Percentiles rank a stretch among this genome's conserved stretches.
These are phyloP conservation scores for Trypanosoma caninum DNA, from an alignment of 208 protist genomes.

Conservation along the genomic window DNA sequence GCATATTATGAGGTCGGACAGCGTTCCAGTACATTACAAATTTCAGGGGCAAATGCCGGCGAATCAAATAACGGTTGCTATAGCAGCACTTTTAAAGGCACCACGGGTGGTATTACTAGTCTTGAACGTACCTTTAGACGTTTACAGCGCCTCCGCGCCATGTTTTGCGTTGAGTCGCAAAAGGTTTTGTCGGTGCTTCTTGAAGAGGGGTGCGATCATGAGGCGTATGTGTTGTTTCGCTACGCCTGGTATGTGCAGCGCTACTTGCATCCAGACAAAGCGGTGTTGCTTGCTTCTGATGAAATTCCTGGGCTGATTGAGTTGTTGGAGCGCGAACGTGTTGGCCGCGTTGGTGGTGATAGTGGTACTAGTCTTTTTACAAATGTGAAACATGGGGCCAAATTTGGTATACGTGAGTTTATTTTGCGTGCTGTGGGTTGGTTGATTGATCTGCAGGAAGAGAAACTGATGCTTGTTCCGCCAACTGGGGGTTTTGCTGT, in stretches of 20 bases:
- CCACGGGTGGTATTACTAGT: background rate
- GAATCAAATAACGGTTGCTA: background rate
- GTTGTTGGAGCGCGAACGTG: constrained; percentile 13
- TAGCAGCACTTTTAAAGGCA: background rate
- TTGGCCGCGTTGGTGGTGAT: no score
- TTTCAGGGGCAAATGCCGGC: background rate
- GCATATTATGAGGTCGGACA: constrained; percentile 2
- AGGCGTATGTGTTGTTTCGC: constrained; percentile 58
- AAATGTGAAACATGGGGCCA: background rate
- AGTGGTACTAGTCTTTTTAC: background rate
- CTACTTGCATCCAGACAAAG: constrained; percentile 28
- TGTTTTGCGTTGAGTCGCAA: constrained; percentile 39
- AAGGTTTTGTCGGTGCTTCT: constrained; percentile 44
- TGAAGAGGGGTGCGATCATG: constrained; percentile 55
- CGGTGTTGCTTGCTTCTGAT: background rate
- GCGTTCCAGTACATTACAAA: background rate
- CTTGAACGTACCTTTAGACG: constrained; percentile 6
- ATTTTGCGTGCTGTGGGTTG: constrained; percentile 55
- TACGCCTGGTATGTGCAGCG: constrained; percentile 48
- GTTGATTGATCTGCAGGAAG: constrained; percentile 12
- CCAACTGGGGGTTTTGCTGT: background rate
- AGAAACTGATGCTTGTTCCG: constrained; percentile 4
- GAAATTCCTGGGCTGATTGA: constrained; percentile 18
- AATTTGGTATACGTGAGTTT: constrained; percentile 25
- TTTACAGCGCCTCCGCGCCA: constrained; percentile 30